Base-by-base conservation (phyloP, 441 rosid species). In the Brassica hybrid region DNA sequence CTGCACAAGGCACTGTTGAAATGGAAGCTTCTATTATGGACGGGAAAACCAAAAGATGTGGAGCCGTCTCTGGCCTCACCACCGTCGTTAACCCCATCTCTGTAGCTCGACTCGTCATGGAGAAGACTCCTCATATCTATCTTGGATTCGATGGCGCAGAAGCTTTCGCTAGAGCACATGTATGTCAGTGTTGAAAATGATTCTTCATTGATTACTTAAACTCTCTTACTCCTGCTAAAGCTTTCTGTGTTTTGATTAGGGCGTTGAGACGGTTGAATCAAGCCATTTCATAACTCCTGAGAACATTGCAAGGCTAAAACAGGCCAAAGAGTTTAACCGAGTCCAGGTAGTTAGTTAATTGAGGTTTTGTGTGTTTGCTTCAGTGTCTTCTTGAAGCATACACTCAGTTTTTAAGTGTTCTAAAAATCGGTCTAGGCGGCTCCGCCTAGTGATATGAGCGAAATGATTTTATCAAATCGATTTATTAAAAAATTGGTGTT, bases 11-110 rank as follows among this genome's bases (percentile, higher is more conserved):
- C 71, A 93, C 97, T 4, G 89, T 95, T 38, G 99, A 95, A 86
- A 95, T 95, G 99, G 98, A 95, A 84, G 99, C 99, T 84, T 83
- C 89, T 34, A 95, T 95, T 32, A 93, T 95, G 99, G 97, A 95
- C 64, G 98, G 99, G 0, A 90, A 87, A 25, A 84, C 96, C 0
- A 93, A 82, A 83, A 83, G 78, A 18, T 93, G 99, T 64, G 99
- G 99, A 67, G 98, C 96, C 5, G 99, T 95, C 81, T 88, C 94
- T 7, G 97, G 99, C 36, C 86, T 95, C 58, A 88, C 88, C 54
- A 91, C 95, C 14, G 91, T 95, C 34, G 90, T 91, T 67, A 95
- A 95, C 72, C 83, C 98, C 12, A 78, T 91, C 68, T 89, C 98
- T 56, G 74, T 93, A 57, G 94, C 98, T 32, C 82, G 98, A n/a